Base-by-base conservation (phyloP, 2,329 filamentous ascomycete genomes). In the Ceratocystis harringtonii region DNA sequence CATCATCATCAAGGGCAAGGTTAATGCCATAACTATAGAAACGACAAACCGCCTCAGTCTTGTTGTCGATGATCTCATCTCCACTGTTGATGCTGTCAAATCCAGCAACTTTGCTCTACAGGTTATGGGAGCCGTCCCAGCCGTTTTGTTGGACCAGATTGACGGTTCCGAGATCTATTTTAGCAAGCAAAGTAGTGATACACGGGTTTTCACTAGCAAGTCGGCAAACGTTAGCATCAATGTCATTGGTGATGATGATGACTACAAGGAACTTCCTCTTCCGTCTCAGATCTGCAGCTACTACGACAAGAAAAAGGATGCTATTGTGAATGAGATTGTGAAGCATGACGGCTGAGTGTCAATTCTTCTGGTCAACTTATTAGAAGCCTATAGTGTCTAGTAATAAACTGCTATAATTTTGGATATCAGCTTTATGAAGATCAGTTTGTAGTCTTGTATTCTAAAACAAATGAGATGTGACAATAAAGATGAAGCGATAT, bases 11-110 rank as follows among this genome's bases (percentile, higher is more conserved):
- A 88, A 84, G 72, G 92, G 90, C 76, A 99, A 99, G 77, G 91
- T 90, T 66, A 99, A 99, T 74, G 91, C 94, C n/a, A 89, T 99
- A 68, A 92, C 91, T 4, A 83, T 97, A 70, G 94, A 97, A 77
- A 96, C 96, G 78, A 92, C 87, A 65, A 84, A 81, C 60, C 87
- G 90, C 62, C 80, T 95, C 19, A 95, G 90, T 32, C 82, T 99
- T 64, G 84, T 97, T 63, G 83, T 97, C 64, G 92, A 97, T 71
- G 89, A 86, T 0, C 84, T 97, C 10, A 89, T 97, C 61, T 95
- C 89, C 61, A 90, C 89, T 41, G 84, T 99, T 66, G 94, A 99
- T 72, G 89, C 95, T 28, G 94, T 99, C 79, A 97, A 97, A 78
- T 92, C 88, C 61, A 84, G 88, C 70, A 95, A 94, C 75, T 96